Evolutionary conservation across 108 stramenopile genomes (phyloP).

Genomic region (Cyclostephanos invisitatus): DNA sequence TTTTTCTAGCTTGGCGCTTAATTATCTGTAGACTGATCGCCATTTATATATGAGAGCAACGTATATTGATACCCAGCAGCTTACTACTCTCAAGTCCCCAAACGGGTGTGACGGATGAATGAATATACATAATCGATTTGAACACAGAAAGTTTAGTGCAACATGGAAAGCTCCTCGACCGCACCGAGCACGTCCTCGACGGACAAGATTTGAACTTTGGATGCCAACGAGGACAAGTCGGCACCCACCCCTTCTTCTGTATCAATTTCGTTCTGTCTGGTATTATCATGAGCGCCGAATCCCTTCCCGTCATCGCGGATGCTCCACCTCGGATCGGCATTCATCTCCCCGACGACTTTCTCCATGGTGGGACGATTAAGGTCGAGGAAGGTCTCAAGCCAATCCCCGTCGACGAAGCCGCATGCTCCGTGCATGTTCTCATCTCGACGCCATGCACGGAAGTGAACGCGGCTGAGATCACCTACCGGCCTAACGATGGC

Average conservation of each 20-base stretch:
- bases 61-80: too few species aligned
- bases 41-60: too few species aligned
- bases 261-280: constrained; percentile 32
- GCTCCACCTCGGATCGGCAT: constrained; percentile 83
- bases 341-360: constrained; percentile 74
- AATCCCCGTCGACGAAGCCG: constrained; percentile 96
- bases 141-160: constrained; percentile 51
- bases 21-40: too few species aligned
- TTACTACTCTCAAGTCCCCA: too few species aligned
- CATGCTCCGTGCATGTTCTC: constrained; percentile 60
- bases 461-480: constrained; percentile 83
- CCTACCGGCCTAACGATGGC: constrained; percentile 80
- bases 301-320: constrained; percentile 48
- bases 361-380: constrained; percentile 81
- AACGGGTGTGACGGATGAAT: not conserved
- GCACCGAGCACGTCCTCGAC: constrained; percentile 81
- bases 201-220: constrained; percentile 30
- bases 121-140: not conserved
- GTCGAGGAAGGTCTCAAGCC: constrained; percentile 94
- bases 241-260: constrained; percentile 33
- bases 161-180: constrained; percentile 86
- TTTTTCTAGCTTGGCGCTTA: too few species aligned
- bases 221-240: constrained; percentile 19
- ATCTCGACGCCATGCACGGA: constrained; percentile 81
- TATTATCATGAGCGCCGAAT: constrained; percentile 10